Conservation (phyloP, 2,329 filamentous ascomycete genomes). For the Keithomyces neogunnii region DNA sequence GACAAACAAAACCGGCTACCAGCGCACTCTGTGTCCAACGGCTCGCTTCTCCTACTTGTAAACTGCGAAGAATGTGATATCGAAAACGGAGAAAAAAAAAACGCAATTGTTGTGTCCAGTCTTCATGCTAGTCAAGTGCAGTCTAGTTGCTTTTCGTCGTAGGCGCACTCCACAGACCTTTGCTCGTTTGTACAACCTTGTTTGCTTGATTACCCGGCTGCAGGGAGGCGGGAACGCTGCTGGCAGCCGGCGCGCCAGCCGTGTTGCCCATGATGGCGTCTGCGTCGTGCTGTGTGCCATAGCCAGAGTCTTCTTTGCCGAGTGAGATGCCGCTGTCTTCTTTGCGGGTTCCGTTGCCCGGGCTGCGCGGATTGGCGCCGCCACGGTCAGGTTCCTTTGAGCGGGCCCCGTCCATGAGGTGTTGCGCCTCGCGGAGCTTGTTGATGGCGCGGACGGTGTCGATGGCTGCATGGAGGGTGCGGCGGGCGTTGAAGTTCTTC, state of each 20-base stretch:
- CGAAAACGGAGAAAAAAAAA: not conserved
- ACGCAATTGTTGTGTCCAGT: not conserved
- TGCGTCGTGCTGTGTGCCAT: conserved; percentile 32
- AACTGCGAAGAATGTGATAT: not conserved
- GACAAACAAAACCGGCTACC: not conserved
- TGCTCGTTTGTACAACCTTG: conserved; percentile 53
- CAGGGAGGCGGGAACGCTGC: conserved; percentile 39
- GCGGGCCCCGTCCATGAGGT: conserved; percentile 47
- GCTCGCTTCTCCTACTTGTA: not conserved
- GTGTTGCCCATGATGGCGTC: conserved; percentile 40
- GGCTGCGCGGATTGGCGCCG: conserved; percentile 6
- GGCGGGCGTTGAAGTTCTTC: conserved; percentile 66
- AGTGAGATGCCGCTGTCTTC: conserved; percentile 38
- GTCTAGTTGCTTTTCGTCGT: conserved; percentile 16
- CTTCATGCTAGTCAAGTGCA: not conserved
- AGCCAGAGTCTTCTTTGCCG: conserved; percentile 38
- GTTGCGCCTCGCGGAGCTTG: conserved; percentile 57
- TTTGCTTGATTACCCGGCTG: conserved; percentile 47
- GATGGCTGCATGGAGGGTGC: conserved; percentile 61
- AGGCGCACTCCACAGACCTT: conserved; percentile 48
- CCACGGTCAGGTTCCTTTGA: conserved; percentile 41
- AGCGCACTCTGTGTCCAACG: not conserved
- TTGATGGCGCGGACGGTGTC: conserved; percentile 65
- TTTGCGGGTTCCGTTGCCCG: conserved; percentile 19
- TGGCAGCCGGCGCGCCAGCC: conserved; percentile 26